Evolutionary conservation across 2,329 filamentous ascomycete genomes (phyloP).

Genomic region (Alternaria angustiovoidea): DNA sequence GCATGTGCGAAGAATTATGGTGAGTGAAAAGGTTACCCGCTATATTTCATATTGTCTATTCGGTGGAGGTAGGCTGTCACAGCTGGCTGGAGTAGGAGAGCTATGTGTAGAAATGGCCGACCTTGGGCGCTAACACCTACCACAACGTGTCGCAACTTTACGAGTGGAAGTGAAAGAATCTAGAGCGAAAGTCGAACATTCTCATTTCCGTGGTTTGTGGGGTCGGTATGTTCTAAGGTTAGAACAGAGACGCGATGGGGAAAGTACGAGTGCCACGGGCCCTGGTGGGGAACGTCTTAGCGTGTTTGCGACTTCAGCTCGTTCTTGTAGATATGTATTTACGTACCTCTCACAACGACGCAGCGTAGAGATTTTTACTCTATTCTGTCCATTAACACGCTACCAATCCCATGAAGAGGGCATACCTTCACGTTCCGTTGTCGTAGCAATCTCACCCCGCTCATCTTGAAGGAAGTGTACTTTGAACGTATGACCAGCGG

Average conservation of each 20-base stretch:
- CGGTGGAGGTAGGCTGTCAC: background rate
- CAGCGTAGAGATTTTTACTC: background rate
- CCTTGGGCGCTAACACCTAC: background rate
- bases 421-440: background rate
- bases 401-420: background rate
- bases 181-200: background rate
- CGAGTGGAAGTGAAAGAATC: background rate
- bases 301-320: background rate
- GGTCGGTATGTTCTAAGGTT: background rate
- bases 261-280: background rate
- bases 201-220: background rate
- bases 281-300: constrained; percentile 2
- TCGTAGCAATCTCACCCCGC: background rate
- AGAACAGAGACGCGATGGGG: background rate
- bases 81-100: background rate
- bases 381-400: background rate
- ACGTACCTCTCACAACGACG: background rate
- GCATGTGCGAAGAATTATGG: background rate
- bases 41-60: constrained; percentile 27
- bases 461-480: background rate
- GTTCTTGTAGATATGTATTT: background rate
- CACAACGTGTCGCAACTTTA: background rate
- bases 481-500: background rate
- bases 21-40: constrained; percentile 19
- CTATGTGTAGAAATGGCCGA: background rate